Conservation (phyloP, 108 stramenopile genomes). For the Nitzschia sp. region DNA sequence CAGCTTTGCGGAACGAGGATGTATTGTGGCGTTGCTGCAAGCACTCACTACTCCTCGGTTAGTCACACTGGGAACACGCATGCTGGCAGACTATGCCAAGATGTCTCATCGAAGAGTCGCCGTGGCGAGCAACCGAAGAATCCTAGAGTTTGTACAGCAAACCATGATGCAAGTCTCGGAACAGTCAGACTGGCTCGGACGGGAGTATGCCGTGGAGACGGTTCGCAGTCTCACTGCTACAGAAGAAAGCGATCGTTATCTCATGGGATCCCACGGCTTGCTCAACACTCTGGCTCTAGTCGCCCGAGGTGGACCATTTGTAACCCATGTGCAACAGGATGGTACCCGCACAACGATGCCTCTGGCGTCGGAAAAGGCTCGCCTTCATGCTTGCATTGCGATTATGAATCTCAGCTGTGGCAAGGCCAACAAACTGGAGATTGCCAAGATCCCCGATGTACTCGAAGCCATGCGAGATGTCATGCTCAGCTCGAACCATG, state of each 20-base stretch:
- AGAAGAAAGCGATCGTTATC: conserved; percentile 81
- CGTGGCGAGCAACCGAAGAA: conserved; percentile 74
- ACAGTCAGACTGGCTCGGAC: conserved; percentile 67
- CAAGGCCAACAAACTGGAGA: conserved; percentile 89
- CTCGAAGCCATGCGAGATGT: conserved; percentile 88
- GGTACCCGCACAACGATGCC: conserved; percentile 36
- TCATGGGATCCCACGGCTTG: conserved; percentile 75
- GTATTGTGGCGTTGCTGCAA: conserved; percentile 75
- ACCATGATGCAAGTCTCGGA: conserved; percentile 68
- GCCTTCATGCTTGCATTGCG: conserved; percentile 89
- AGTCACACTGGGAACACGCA: conserved; percentile 75
- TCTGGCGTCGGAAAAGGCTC: conserved; percentile 76
- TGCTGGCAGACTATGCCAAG: conserved; percentile 91
- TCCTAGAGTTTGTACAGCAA: conserved; percentile 76
- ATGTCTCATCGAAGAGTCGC: conserved; percentile 85
- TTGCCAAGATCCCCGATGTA: conserved; percentile 72
- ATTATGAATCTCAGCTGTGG: conserved; percentile 92
- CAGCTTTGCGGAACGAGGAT: conserved; percentile 85
- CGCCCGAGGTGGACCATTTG: conserved; percentile 84
- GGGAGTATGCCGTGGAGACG: conserved; percentile 90
- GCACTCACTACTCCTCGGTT: conserved; percentile 78
- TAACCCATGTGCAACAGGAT: conserved; percentile 40
- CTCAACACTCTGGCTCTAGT: conserved; percentile 78
- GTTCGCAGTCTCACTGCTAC: conserved; percentile 86
- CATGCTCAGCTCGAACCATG: conserved; percentile 71